Conservation (phyloP, 2,329 filamentous ascomycete species). For the Blastomyces silverae region DNA sequence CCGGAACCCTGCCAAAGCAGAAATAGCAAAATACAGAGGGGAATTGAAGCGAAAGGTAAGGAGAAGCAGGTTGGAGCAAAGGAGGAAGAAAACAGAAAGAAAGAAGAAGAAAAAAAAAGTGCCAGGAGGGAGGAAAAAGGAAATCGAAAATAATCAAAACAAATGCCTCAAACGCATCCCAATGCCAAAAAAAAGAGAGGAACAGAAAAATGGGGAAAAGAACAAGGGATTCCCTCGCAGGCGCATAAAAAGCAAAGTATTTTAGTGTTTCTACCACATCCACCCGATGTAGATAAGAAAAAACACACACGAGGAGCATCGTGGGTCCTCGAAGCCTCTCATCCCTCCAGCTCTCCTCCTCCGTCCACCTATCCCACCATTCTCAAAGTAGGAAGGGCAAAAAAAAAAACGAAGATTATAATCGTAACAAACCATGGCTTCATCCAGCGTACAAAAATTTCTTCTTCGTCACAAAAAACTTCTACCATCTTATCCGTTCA, state of each 20-base stretch:
- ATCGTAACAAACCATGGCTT: conserved; percentile 16
- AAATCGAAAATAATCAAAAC: conserved; percentile 16
- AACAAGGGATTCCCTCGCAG: neutral
- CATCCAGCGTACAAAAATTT: conserved; percentile 16
- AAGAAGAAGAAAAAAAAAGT: neutral
- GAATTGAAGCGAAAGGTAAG: neutral
- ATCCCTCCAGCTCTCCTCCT: neutral
- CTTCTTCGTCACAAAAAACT: conserved; percentile 7
- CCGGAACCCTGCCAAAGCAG: neutral
- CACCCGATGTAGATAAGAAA: neutral
- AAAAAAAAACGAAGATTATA: conserved; percentile 10
- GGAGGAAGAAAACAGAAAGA: no score
- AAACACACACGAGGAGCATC: neutral
- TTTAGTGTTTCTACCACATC: no score
- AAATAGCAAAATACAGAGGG: neutral
- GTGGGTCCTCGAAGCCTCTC: neutral
- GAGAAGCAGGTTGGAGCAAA: neutral
- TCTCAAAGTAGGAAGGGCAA: neutral
- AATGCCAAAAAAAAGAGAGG: conserved; percentile 24
- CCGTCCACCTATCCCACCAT: neutral
- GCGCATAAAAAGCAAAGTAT: neutral
- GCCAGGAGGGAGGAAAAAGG: conserved; percentile 3
- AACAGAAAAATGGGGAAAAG: conserved; percentile 14
- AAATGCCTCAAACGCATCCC: conserved; percentile 24
- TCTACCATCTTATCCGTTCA: neutral